These are phyloP conservation scores for Ascocoryne sarcoides DNA, from an alignment of 2,329 filamentous ascomycete genomes.

Conservation along the genomic window DNA sequence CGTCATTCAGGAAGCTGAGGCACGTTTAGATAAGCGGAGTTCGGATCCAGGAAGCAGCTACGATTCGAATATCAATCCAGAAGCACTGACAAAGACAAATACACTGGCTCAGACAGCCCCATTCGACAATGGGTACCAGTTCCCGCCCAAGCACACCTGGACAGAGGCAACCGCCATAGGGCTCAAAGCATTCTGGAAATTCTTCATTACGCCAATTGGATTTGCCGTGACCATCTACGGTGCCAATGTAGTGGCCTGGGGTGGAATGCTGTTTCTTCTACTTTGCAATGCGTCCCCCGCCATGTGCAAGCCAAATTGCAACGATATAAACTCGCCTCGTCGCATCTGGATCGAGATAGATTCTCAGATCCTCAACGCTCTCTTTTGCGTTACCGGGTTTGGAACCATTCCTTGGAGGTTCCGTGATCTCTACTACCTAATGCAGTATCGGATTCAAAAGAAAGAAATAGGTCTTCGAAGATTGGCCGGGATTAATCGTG, in stretches of 20 bases:
- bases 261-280: conserved; percentile 81
- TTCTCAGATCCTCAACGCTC: conserved; percentile 71
- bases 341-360: conserved; percentile 79
- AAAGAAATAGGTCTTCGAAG: conserved; percentile 51
- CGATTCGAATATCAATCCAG: conserved; percentile 15
- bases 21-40: conserved; percentile 4
- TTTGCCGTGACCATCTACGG: conserved; percentile 73
- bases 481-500: conserved; percentile 64
- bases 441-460: conserved; percentile 51
- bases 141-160: conserved; percentile 52
- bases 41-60: conserved; percentile 15
- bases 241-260: conserved; percentile 80
- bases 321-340: conserved; percentile 67
- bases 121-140: conserved; percentile 58
- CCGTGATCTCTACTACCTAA: conserved; percentile 66
- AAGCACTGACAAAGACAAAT: conserved; percentile 10
- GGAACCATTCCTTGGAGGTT: conserved; percentile 80
- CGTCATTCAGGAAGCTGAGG: too few relatives aligned
- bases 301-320: conserved; percentile 64
- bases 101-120: conserved; percentile 26
- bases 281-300: conserved; percentile 65
- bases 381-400: conserved; percentile 83
- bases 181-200: conserved; percentile 57
- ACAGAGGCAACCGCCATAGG: conserved; percentile 49
- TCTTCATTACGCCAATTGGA: conserved; percentile 65